Evolutionary conservation across 1,139 yeast species (phyloP), one percentile per base, ranked within the genome.

Genomic region (Entelexis sorbosivorans): DNA sequence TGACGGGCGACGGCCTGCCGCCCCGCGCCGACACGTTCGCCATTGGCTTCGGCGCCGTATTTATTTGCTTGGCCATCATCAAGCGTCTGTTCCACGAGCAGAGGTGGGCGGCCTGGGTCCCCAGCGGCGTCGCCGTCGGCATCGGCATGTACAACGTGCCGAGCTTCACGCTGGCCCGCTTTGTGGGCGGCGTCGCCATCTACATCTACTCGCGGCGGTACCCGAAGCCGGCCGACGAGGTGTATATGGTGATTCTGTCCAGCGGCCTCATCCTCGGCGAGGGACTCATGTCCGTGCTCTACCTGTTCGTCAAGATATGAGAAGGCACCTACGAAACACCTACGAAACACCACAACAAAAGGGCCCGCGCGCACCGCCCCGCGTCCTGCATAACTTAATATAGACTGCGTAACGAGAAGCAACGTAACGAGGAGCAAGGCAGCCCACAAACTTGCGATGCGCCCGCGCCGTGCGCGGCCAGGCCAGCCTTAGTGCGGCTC

Each of bases 91-190:
- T 50, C 44, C 45, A 48, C 24, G 42, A 46, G 11, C 29, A 28
- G 29, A 28, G 29, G 29, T 56, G 52, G 52, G 49, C 52, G 3
- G 40, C 36, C 14, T 85, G 77, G 70, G 64, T 88, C 31, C 98
- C 98, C 0, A 82, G 87, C 39, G 98, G 98, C 10, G 95, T 91
- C 17, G 96, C 98, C 0, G 96, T 88, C 13, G 98, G 98, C 1
- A 83, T 91, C 54, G 98, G 98, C 20, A 86, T 91, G 56, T 91
- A 91, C 65, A 91, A 91, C 64, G 76, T 93, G 0, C 97, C 97
- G 2, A 82, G 88, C 48, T 91, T 91, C 67, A 91, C 98, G 0
- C 72, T 91, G 40, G 97, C 97, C 0, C 73, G 98, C 60, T 89
- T 91, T 62, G 58, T 87, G 28, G 98, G 98, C 14, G 98, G 98